Conservation (phyloP, 2,329 filamentous ascomycete species). For the Ophiostoma ulmi region DNA sequence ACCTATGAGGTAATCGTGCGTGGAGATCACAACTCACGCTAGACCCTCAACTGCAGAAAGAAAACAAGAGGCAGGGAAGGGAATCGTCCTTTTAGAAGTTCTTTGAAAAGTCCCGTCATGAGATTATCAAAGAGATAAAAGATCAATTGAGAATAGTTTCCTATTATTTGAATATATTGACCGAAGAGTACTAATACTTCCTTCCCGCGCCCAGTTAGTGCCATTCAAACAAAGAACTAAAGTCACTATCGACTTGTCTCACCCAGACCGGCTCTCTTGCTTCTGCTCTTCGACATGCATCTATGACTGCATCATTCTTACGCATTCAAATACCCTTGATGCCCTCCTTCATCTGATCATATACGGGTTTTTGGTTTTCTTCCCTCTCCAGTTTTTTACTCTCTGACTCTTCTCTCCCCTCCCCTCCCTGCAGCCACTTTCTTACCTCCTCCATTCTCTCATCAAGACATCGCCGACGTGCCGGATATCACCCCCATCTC, state of each 20-base stretch:
- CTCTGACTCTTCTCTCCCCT: neutral
- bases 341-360: neutral
- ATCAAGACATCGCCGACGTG: neutral
- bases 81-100: neutral
- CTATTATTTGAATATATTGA: neutral
- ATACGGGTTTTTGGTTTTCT: constrained; percentile 1
- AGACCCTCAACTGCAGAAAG: neutral
- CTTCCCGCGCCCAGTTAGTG: neutral
- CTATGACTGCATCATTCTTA: neutral
- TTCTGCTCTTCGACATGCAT: neutral
- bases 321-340: neutral
- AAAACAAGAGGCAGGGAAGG: constrained; percentile 1
- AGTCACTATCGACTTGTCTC: neutral
- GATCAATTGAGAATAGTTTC: neutral
- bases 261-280: neutral
- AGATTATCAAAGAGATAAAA: neutral
- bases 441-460: neutral
- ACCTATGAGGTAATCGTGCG: constrained; percentile 23
- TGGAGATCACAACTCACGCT: constrained; percentile 2
- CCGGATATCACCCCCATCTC: neutral
- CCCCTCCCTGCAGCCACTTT: constrained; percentile 3
- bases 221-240: neutral
- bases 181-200: neutral
- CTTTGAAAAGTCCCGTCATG: neutral
- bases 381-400: neutral